These are phyloP conservation scores for Croton setiger DNA, from an alignment of 441 rosid species.

Conservation along the genomic window DNA sequence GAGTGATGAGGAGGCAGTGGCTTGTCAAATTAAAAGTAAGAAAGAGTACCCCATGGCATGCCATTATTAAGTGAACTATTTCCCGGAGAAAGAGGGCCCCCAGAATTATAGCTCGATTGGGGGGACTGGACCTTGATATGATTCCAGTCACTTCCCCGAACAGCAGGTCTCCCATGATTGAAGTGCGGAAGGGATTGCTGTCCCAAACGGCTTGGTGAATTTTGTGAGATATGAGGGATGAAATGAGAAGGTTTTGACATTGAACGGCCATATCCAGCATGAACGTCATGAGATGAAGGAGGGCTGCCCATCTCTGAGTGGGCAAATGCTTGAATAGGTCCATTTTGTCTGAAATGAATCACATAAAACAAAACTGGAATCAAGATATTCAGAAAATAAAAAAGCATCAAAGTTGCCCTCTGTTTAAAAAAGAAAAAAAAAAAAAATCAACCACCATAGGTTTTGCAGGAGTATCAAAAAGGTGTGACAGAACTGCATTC, in stretches of 20 bases:
- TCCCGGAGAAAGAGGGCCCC: constrained; percentile 78
- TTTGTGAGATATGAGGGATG: constrained; percentile 57
- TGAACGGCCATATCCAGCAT: constrained; percentile 59
- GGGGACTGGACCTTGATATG: constrained; percentile 68
- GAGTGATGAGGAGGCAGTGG: not conserved
- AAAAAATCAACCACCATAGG: constrained; percentile 2
- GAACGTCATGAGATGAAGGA: constrained; percentile 62
- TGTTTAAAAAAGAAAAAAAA: not conserved
- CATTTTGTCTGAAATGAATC: constrained; percentile 56
- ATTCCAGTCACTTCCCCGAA: constrained; percentile 67
- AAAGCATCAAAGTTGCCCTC: not conserved
- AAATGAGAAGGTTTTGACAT: constrained; percentile 59
- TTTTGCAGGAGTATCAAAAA: not conserved
- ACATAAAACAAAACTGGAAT: constrained; percentile 17
- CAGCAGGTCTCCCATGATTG: constrained; percentile 58
- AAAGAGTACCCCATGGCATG: constrained; percentile 80
- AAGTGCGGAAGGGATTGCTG: constrained; percentile 65
- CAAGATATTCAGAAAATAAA: constrained; percentile 5
- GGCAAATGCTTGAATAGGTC: constrained; percentile 53
- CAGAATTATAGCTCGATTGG: constrained; percentile 54
- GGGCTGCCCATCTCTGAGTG: constrained; percentile 72
- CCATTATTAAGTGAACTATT: constrained; percentile 65
- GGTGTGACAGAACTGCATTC: not conserved
- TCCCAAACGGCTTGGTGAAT: constrained; percentile 90
- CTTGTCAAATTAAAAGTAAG: constrained; percentile 5